Base-by-base conservation (phyloP, 2,329 filamentous ascomycete species). In the Sclerotinia spermophila region DNA sequence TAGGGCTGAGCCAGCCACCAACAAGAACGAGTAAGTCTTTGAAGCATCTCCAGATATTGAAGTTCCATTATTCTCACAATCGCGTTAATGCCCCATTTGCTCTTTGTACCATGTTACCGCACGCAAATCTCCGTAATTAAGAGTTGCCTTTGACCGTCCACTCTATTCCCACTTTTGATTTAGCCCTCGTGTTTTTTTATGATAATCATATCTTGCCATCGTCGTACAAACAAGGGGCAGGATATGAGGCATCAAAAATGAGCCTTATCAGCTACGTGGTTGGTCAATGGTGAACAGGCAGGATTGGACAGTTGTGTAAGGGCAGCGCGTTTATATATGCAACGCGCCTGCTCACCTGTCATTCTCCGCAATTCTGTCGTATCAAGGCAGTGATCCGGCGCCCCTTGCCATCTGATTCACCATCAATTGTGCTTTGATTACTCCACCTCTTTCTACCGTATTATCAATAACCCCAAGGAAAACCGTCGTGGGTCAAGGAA, bases 311-410 rank as follows among this genome's bases (percentile, higher is more conserved):
- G 24, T 35, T 56, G 59, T 56, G 67, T 69, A 45, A 40, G 59
- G 42, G 33, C 62, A 58, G 64, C 66, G 72, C 72, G 71, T 40
- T 70, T 73, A 69, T 69, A 21, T 59, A 71, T 73, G 73, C 68
- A 64, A 68, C 62, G 68, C 72, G 73, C 64, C 72, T 72, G 35
- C 33, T 38, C 62, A 68, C 53, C 69, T 55, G 53, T 53, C 55
- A 60, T 69, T 53, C 56, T 66, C 60, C 69, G 71, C 71, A 64
- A 71, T 53, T 53, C 60, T 71, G 67, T 73, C 74, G 73, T 72
- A 75, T 75, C 74, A 71, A 75, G 71, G 72, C 74, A 72, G 69
- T 69, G 56, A 66, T 70, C 75, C 72, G 72, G 69, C 72, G 72
- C 72, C 67, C 71, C 71, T 73, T 73, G 74, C 72, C 66, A 67